Evolutionary conservation across 805 yeast genomes (phyloP).

Genomic region (Yamadazyma kitorensis): DNA sequence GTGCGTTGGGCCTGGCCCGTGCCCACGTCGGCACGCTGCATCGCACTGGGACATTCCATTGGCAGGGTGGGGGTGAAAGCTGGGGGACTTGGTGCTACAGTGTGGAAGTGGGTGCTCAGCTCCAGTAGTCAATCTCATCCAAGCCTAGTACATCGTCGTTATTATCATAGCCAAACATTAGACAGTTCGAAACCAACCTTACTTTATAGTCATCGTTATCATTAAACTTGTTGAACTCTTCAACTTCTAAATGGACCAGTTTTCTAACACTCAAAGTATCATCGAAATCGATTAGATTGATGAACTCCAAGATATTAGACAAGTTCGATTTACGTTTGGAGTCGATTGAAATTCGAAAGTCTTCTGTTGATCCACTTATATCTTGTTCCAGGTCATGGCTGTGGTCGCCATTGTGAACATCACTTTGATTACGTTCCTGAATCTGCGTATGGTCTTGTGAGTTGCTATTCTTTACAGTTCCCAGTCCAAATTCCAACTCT

Average conservation of each 20-base stretch:
- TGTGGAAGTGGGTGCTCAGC: too few species aligned
- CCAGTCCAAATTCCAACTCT: background rate
- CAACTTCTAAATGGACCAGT: background rate
- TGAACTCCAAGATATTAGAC: constrained; percentile 11
- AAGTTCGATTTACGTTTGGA: constrained; percentile 9
- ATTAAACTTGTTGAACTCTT: constrained; percentile 5
- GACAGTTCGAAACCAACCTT: constrained; percentile 2
- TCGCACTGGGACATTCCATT: too few species aligned
- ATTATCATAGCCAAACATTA: constrained; percentile 10
- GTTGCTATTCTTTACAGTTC: too few species aligned
- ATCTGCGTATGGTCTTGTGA: too few species aligned
- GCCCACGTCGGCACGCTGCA: too few species aligned
- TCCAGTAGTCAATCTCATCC: constrained; percentile 10
- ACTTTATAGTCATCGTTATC: constrained; percentile 6
- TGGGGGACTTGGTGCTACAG: too few species aligned
- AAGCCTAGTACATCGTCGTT: constrained; percentile 7
- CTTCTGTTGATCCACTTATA: too few species aligned
- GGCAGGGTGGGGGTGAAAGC: too few species aligned
- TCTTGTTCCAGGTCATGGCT: too few species aligned
- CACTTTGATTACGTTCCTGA: too few species aligned
- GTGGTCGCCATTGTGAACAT: too few species aligned
- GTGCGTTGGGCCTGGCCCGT: too few species aligned
- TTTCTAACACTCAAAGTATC: background rate
- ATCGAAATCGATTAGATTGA: constrained; percentile 11
- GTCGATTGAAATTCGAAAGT: constrained; percentile 1